A percentile compares a stretch with the other conserved stretches of the same genome.
These are phyloP conservation scores for Pulveroboletus sp. DNA, from an alignment of 1,284 basidiomycete species.

Conservation along the genomic window DNA sequence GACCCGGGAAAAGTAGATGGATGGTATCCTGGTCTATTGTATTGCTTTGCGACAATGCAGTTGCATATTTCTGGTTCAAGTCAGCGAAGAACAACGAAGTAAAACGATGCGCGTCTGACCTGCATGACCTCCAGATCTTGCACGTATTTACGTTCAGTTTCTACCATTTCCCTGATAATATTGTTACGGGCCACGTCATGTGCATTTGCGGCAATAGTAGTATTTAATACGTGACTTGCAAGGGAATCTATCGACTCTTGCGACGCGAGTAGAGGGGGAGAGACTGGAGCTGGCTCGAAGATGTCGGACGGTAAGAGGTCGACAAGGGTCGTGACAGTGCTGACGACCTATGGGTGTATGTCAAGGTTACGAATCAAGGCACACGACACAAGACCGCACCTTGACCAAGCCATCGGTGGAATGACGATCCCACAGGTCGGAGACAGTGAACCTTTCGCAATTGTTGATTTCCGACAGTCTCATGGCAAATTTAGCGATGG, in stretches of 20 bases:
- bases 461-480: constrained; percentile 64
- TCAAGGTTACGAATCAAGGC: background rate
- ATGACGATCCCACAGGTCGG: constrained; percentile 86
- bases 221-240: constrained; percentile 43
- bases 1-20: constrained; percentile 92
- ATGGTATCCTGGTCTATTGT: constrained; percentile 93
- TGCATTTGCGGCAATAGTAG: constrained; percentile 48
- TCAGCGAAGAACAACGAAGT: constrained; percentile 14
- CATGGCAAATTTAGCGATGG: constrained; percentile 79
- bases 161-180: constrained; percentile 85
- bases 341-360: constrained; percentile 71
- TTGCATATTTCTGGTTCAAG: constrained; percentile 71
- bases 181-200: constrained; percentile 74
- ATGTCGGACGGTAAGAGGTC: constrained; percentile 76
- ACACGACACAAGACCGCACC: constrained; percentile 50
- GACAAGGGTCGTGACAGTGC: constrained; percentile 88
- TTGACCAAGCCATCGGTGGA: constrained; percentile 95
- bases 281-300: constrained; percentile 67
- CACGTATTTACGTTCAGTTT: constrained; percentile 97
- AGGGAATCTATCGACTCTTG: constrained; percentile 65
- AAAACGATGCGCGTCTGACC: constrained; percentile 47
- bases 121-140: constrained; percentile 97
- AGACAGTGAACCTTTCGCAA: constrained; percentile 80
- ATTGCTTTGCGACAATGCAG: constrained; percentile 76
- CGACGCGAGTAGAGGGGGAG: constrained; percentile 52